These are phyloP conservation scores for Lophiotrema nucula DNA, from an alignment of 495 filamentous ascomycete genomes.

Conservation along the genomic window DNA sequence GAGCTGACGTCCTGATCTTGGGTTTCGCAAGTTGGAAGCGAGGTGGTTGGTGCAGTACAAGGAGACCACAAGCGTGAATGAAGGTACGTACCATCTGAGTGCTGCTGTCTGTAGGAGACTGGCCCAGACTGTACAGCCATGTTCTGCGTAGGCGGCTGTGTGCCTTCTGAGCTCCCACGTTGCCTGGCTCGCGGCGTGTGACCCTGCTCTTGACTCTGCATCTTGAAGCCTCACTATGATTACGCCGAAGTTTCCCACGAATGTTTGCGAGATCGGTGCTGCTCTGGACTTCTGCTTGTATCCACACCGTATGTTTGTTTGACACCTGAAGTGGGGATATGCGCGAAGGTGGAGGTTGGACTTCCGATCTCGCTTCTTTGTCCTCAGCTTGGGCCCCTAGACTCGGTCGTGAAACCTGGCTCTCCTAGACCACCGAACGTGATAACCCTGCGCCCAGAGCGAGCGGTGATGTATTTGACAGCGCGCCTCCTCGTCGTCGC, in stretches of 20 bases:
- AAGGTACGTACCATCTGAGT: constrained; percentile 28
- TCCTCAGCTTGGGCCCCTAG: background rate
- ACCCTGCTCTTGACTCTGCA: constrained; percentile 13
- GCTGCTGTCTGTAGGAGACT: constrained; percentile 11
- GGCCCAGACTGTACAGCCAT: constrained; percentile 8
- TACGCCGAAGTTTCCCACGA: background rate
- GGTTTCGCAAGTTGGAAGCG: background rate
- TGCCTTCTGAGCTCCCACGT: background rate
- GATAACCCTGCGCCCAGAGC: background rate
- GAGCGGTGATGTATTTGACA: background rate
- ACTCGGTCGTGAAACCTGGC: background rate
- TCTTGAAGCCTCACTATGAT: background rate
- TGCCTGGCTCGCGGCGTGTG: constrained; percentile 8
- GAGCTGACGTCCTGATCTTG: constrained; percentile 7
- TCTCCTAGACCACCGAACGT: too few relatives aligned
- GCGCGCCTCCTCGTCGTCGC: constrained; percentile 1
- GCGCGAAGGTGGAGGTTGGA: constrained; percentile 8
- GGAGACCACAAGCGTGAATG: background rate
- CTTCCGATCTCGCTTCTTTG: constrained; percentile 23
- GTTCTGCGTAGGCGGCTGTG: constrained; percentile 2
- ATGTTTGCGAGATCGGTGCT: too few relatives aligned
- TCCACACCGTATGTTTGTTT: background rate
- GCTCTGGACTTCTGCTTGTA: background rate
- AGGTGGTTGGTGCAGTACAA: background rate
- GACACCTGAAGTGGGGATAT: background rate